Evolutionary conservation across 2,329 filamentous ascomycete genomes (phyloP), one percentile per base, ranked within the genome.

Genomic region (Zymoseptoria brevis): DNA sequence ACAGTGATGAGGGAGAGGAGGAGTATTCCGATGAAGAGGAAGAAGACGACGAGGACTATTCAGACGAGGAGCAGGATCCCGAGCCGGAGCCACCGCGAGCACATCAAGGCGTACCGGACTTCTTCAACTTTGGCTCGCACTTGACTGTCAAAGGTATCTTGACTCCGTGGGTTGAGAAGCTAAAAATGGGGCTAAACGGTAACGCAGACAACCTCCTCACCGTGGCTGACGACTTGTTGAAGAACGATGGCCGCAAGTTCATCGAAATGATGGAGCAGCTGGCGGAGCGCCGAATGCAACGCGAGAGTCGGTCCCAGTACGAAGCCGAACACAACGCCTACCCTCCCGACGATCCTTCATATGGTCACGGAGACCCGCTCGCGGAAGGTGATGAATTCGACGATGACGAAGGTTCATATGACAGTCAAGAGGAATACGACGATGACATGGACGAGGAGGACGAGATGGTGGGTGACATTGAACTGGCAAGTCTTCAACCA

Each of bases 221-320:
- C 66, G 94, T 99, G 72, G 94, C 94, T 74, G 94, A 99, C 80
- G 94, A 99, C 77, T 82, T 99, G 66, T 83, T 99, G 64, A 97
- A 97, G 76, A 99, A 99, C 76, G 94, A 99, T 75, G 94, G 94
- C 70, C 96, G 96, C 76, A 96, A 96, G 72, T 99, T 99, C 78
- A 99, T 99, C 76, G 94, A 99, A 75, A 99, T 99, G 94, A 99
- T 99, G 94, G 94, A 99, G 75, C 93, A 97, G 77, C 83, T 99
- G 69, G 94, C 94, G 45, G 94, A 99, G 77, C 89, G 93, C 69
- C 86, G 94, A 69, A 96, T 99, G 93, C 90, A 92, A 72, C 87
- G 94, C 67, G 93, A 97, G 78, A 92, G 94, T 76, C 91, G 96
- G 72, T 89, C 90, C 55, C 86, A 87, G 67, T 84, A 84, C 69